Conservation (phyloP, 176 grass and related monocot species). For the Phoenix dactylifera region DNA sequence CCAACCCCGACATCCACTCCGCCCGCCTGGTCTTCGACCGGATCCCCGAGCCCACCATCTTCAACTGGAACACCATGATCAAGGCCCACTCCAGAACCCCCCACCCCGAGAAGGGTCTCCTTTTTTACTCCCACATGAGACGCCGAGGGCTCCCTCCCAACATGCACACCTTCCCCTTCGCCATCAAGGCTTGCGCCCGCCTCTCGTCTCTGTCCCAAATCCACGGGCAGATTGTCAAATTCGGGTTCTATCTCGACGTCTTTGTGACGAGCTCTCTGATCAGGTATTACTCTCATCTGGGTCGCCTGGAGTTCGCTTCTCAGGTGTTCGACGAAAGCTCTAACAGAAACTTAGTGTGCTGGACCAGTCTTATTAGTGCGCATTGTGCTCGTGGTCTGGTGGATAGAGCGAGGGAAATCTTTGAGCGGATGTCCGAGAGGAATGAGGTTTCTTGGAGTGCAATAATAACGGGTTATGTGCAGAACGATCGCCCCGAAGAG, state of each 20-base stretch:
- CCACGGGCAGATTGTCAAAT: conserved; percentile 4
- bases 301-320: background rate
- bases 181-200: background rate
- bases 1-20: background rate
- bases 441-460: conserved; percentile 10
- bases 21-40: conserved; percentile 1
- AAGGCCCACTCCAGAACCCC: background rate
- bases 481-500: conserved; percentile 6
- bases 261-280: conserved; percentile 16
- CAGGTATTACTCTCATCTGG: background rate
- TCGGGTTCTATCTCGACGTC: conserved; percentile 9
- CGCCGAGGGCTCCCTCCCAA: conserved; percentile 2
- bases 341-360: conserved; percentile 8
- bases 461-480: conserved; percentile 14
- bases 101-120: background rate
- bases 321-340: conserved; percentile 13
- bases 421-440: conserved; percentile 7
- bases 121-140: conserved; percentile 3
- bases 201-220: background rate
- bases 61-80: conserved; percentile 19
- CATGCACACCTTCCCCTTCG: conserved; percentile 5
- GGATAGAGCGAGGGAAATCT: background rate
- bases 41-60: conserved; percentile 10
- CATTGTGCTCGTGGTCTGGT: background rate
- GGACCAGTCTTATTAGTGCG: conserved; percentile 9